Evolutionary conservation across 129 eudicot genomes (phyloP), one percentile per base, ranked within the genome.

Genomic region (Flaveria ramosissima): DNA sequence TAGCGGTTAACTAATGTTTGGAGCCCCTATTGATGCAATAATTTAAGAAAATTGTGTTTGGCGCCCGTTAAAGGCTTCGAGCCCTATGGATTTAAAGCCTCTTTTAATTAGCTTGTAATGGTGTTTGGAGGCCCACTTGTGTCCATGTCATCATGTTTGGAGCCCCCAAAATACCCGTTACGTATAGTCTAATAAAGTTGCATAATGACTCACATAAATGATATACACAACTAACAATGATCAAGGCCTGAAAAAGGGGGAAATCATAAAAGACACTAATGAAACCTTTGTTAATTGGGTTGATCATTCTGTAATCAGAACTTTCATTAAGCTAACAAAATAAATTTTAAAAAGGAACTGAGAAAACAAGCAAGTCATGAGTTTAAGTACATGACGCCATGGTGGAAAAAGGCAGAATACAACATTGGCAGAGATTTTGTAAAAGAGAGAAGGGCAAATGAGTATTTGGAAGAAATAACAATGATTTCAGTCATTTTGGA

Each of bases 311-410:
- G 59, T 27, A 42, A 60, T 41, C 15, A 6, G 51, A 63, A 27
- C n/a, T 36, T 16, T 67, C 36, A 39, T 77, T 21, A 68, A 56
- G 41, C 9, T 26, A 42, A 20, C 6, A 3, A 12, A 46, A 60
- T 4, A 46, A 59, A 30, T 30, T 27, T 2, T 13, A 1, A 39
- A 20, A 66, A 7, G 36, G 30, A 53, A 68, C 8, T 20, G 13
- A 20, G 67, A 14, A 66, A 36, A 16, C 19, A 59, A 64, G 43
- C 6, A 36, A 26, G 41, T 39, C 12, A 86, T 81, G 67, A 55
- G 88, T 47, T 20, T 64, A 65, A 26, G 81, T 55, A 17, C 80
- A 77, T 71, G 83, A 82, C 63, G 92, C 81, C 85, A 88, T 79
- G 70, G 77, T 43, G 67, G 67, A 19, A 26, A 74, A 83, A 21